phyloP scores from a whole-genome alignment of 1,284 basidiomycete genomes.

The Lignosus rhinocerotis region DNA sequence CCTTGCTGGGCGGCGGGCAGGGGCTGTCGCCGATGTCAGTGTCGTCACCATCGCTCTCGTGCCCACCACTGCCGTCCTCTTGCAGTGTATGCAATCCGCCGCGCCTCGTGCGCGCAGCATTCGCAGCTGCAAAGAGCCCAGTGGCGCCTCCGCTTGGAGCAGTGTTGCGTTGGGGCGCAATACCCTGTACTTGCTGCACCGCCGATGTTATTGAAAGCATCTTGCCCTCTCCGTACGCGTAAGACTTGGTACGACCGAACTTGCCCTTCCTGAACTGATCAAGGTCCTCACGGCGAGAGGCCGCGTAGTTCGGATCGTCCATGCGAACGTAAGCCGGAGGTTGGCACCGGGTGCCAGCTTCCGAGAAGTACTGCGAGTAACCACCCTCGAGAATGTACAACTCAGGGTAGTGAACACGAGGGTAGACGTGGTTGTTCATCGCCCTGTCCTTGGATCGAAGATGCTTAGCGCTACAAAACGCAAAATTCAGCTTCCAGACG shows the following conservation, averaged over 20 bases:
- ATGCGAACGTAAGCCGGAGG: conserved; percentile 87
- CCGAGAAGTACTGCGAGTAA: conserved; percentile 85
- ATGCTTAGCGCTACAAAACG: conserved; percentile 75
- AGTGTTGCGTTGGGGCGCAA: conserved; percentile 55
- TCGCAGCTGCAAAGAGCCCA: conserved; percentile 66
- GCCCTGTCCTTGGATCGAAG: conserved; percentile 89
- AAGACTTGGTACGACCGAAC: conserved; percentile 86
- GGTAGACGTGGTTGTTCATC: conserved; percentile 86
- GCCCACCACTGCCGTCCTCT: conserved; percentile 61
- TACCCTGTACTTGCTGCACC: conserved; percentile 21
- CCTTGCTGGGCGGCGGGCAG: conserved; percentile 72
- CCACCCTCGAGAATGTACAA: conserved; percentile 97
- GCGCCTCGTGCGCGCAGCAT: conserved; percentile 60
- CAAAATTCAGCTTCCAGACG: conserved; percentile 9
- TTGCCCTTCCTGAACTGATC: conserved; percentile 90
- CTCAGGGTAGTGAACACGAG: conserved; percentile 94
- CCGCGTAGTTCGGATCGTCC: conserved; percentile 88
- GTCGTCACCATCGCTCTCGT: conserved; percentile 67
- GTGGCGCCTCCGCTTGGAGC: conserved; percentile 47
- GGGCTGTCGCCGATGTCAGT: conserved; percentile 79
- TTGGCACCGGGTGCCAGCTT: conserved; percentile 69
- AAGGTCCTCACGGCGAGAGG: conserved; percentile 81
- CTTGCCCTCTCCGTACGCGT: conserved; percentile 80
- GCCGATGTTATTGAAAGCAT: conserved; percentile 33
- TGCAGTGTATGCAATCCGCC: conserved; percentile 57